Conservation (phyloP, 2,329 filamentous ascomycete genomes). For the Aspergillus piperis region DNA sequence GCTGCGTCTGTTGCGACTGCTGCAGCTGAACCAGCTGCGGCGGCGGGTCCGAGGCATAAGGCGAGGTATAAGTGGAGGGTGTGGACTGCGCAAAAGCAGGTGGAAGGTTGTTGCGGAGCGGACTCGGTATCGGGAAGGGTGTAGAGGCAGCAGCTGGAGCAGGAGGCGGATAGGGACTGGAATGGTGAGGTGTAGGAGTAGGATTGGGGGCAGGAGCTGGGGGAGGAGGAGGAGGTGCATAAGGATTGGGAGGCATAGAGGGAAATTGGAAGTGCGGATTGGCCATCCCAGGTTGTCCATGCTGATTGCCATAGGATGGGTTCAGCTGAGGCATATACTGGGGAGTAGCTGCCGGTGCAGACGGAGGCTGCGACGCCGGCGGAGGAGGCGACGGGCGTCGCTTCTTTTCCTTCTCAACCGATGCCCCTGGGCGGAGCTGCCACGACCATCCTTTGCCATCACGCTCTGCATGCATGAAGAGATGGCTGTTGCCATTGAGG, state of each 20-base stretch:
- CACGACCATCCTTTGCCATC: constrained; percentile 66
- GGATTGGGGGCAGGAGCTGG: constrained; percentile 27
- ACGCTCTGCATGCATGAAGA: constrained; percentile 62
- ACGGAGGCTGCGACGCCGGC: constrained; percentile 33
- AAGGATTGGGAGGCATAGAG: constrained; percentile 37
- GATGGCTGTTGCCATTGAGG: constrained; percentile 57
- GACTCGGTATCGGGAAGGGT: constrained; percentile 39
- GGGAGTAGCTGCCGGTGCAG: constrained; percentile 29
- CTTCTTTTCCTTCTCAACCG: constrained; percentile 61
- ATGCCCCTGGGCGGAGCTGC: constrained; percentile 60
- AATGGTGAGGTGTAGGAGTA: constrained; percentile 21
- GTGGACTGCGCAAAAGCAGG: constrained; percentile 40
- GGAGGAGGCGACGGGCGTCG: constrained; percentile 50
- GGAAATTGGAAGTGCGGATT: constrained; percentile 43
- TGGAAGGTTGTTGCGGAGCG: constrained; percentile 42
- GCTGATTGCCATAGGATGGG: constrained; percentile 34
- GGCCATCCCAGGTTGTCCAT: constrained; percentile 31
- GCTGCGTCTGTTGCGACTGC: constrained; percentile 31
- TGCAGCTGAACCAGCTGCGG: constrained; percentile 35
- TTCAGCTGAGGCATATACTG: constrained; percentile 40
- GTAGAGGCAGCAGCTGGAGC: constrained; percentile 32
- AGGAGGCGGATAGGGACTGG: constrained; percentile 26
- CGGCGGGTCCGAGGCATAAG: constrained; percentile 42
- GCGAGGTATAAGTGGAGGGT: constrained; percentile 43
- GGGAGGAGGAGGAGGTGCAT: constrained; percentile 31